Evolutionary conservation across 345 rosid species (phyloP), one percentile per base, ranked within the genome.

Genomic region (Citrus maxima): DNA sequence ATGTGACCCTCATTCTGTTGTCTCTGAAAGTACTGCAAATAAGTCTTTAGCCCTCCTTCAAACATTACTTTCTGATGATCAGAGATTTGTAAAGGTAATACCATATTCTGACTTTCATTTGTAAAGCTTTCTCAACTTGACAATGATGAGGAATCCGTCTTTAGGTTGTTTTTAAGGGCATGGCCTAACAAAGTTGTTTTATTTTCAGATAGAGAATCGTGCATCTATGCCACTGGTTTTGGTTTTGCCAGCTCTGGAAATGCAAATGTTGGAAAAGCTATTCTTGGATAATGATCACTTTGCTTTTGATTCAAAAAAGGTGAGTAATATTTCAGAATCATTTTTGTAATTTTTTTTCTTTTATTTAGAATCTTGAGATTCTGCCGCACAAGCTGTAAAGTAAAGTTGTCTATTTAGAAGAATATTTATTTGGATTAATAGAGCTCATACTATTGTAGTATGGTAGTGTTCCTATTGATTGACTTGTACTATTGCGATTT

Each of bases 291-390:
- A 90, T 86, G 91, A 87, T 78, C 78, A 89, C 84, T 95, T 92
- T 80, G 89, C 84, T 28, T 93, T 95, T 77, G 90, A 95, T 78
- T 79, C 90, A 25, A 77, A 84, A 65, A 95, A 93, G 97, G 98
- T 95, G 56, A 65, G 85, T 59, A 27, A 71, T 49, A 14, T 69
- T 40, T 9, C 42, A 37, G 40, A 28, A 16, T 56, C 54, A 37
- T 22, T 7, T 69, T 58, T 69, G 21, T 28, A 37, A 32, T n/a
- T 16, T 24, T 46, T 46, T 46, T 46, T 46, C 51, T 10, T 58
- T 14, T 22, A 27, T 13, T 59, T 0, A 18, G n/a, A 56, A 56
- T 72, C 64, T 56, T 72, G 64, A 56, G 46, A 72, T 55, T 22
- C 61, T 51, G 60, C 61, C 30, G 4, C 54, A 51, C 40, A 27